Evolutionary conservation across 2,329 filamentous ascomycete species (phyloP), one percentile per base, ranked within the genome.

Genomic region (Ramularia endophylla): DNA sequence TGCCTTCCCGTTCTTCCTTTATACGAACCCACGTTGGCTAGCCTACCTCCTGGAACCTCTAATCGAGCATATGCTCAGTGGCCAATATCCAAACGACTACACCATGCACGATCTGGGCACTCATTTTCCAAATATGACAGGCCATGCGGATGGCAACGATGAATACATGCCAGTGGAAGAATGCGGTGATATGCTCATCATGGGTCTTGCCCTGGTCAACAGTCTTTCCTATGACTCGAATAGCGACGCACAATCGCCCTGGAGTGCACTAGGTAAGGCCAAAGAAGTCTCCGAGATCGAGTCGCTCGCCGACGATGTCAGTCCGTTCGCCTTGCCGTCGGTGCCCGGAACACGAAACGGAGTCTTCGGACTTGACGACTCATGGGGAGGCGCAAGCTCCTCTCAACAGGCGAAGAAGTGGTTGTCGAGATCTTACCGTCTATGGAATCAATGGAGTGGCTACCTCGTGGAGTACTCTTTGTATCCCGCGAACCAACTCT

Each of bases 1-100:
- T 0, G 76, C 85, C 0, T 89, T 87, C 64, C 85, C 87, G 0
- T 92, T 90, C 71, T 90, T 90, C 69, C 62, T 90, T 15, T 92
- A 90, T 59, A 88, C 85, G 13, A 88, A 89, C 53, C 86, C 86
- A 2, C 72, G 78, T 44, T 90, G 85, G 85, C 68, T 89, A 42
- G 83, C 80, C 1, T 89, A 89, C 56, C 70, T 90, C 3, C 69
- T 92, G 4, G 85, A 90, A 60, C 86, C 86, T 5, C 69, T 90
- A 17, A 74, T 92, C 38, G 86, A 92, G 64, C 84, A 92, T 61
- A 85, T 85, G 70, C 66, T 85, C 17, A 87, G 83, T 57, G 85
- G 85, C 1, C 83, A 89, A 59, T 94, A 92, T 58, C 87, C 87
- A 6, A 90, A 90, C 57, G 73, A 83, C 48, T 87, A 87, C 60